Evolutionary conservation across 345 rosid species (phyloP).

Genomic region (Eucalyptus tenuipes): DNA sequence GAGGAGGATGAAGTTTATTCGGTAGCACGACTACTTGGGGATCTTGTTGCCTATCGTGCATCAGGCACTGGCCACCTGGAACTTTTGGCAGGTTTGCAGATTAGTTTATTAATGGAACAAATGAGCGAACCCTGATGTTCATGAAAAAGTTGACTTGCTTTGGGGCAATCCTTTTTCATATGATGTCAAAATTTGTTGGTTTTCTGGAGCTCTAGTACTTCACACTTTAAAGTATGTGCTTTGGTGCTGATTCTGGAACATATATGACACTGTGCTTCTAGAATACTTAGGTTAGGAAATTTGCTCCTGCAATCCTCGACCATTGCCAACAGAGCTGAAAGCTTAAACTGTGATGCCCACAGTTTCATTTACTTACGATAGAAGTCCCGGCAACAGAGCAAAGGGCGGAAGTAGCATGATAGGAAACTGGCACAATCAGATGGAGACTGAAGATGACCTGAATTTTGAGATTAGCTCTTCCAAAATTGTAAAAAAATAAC

Average conservation of each 20-base stretch:
- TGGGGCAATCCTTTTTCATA: background rate
- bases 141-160: background rate
- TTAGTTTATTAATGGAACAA: background rate
- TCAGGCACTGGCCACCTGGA: constrained; percentile 91
- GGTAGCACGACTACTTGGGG: constrained; percentile 71
- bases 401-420: background rate
- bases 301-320: background rate
- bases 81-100: constrained; percentile 59
- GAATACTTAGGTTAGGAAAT: background rate
- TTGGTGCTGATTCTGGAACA: background rate
- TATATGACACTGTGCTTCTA: background rate
- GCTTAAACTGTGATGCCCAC: background rate
- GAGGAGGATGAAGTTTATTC: constrained; percentile 91
- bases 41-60: constrained; percentile 91
- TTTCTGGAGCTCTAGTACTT: background rate
- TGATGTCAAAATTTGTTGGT: background rate
- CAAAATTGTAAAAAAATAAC: background rate
- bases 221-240: background rate
- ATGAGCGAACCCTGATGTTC: background rate
- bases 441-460: background rate
- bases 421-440: background rate
- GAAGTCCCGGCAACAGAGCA: background rate
- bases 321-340: background rate
- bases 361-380: background rate
- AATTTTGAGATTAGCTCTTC: background rate